These are phyloP conservation scores for Stipa capillata DNA, from an alignment of 176 grass and related monocot species.

Conservation along the genomic window DNA sequence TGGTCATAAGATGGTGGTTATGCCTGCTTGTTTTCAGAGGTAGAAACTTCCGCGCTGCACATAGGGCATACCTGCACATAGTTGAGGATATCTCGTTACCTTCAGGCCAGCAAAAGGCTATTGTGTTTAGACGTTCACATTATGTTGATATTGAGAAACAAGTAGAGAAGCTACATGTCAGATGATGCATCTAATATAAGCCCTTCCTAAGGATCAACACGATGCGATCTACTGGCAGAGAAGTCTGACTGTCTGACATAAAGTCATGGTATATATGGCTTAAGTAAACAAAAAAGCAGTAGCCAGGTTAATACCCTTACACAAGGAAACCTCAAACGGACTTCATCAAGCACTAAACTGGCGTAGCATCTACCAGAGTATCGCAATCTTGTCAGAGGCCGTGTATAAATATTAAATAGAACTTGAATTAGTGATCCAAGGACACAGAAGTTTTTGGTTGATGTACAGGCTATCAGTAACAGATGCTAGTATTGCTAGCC, in stretches of 20 bases:
- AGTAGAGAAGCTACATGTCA: background rate
- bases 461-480: background rate
- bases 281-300: background rate
- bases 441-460: background rate
- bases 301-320: background rate
- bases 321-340: background rate
- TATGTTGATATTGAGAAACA: background rate
- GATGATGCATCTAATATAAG: background rate
- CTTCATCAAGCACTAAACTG: background rate
- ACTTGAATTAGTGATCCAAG: background rate
- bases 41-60: conserved; percentile 87
- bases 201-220: background rate
- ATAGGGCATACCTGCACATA: conserved; percentile 71
- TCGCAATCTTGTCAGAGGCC: background rate
- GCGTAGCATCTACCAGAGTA: background rate
- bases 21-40: conserved; percentile 44
- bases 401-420: background rate
- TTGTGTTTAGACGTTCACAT: background rate
- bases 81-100: conserved; percentile 5
- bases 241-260: background rate
- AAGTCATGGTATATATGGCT: background rate
- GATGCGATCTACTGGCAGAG: background rate
- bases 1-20: conserved; percentile 15
- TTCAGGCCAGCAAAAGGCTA: background rate
- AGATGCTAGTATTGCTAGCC: background rate